Evolutionary conservation across 2,329 filamentous ascomycete species (phyloP), one percentile per base, ranked within the genome.

Genomic region (Elsinoe arachidis): DNA sequence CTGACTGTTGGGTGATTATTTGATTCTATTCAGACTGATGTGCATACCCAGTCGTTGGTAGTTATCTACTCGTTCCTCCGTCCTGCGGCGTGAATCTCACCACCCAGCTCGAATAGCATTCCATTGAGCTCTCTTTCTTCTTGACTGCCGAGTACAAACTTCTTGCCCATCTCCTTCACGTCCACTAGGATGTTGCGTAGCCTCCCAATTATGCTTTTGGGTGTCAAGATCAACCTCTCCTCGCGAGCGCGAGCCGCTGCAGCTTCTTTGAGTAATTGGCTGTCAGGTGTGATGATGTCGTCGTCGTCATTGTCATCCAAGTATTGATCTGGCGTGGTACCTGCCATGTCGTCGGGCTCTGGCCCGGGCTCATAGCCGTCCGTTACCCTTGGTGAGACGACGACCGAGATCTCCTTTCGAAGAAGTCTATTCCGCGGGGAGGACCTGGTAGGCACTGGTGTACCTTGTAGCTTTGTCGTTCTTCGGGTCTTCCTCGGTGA

Each of bases 21-120:
- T 21, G 15, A 19, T 11, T 43, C 10, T 15, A 43, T 43, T 43
- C 14, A 43, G 19, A 19, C 39, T 43, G 39, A 43, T 43, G 15
- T 43, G 7, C 4, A 11, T 19, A 2, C 19, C 39, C 39, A 43
- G 12, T 15, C 39, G 15, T 3, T 19, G n/a, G 10, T 14, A 19
- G 1, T 17, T 39, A 34, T n/a, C 23, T 34, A 53, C 7, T 17
- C 46, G 14, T 39, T 14, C 33, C 49, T 53, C 10, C 35, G 46
- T 17, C 84, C 84, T 14, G 88, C 88, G 57, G 85, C 82, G 68
- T 87, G 87, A 54, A 91, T 78, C 68, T 87, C 83, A 61, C 81
- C 78, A 69, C 87, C 85, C 62, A 92, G 82, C 68, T 92, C 86
- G 74, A 91, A 88, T 67, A 93, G 77, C 64, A 89, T 74, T 67